Evolutionary conservation across 768 basidiomycete species (phyloP).

Genomic region (Suillus discolor): DNA sequence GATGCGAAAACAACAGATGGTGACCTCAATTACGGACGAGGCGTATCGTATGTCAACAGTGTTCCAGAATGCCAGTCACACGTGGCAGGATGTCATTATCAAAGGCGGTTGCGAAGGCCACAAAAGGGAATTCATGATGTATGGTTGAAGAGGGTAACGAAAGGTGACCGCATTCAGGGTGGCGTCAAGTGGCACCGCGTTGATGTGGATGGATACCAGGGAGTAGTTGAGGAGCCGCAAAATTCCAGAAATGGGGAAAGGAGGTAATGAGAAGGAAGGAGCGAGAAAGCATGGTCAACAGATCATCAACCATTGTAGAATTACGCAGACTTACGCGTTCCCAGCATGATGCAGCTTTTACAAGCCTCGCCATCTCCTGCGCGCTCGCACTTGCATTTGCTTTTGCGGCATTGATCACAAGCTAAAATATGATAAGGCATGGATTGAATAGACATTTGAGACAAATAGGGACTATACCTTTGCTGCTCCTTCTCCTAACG

Average conservation of each 20-base stretch:
- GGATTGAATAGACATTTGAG: conserved; percentile 4
- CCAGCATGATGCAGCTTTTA: conserved; percentile 74
- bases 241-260: conserved; percentile 6
- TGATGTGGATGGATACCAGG: conserved; percentile 1
- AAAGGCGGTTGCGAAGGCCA: conserved; percentile 6
- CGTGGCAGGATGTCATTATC: neutral
- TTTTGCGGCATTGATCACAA: conserved; percentile 89
- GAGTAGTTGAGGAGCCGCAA: conserved; percentile 4
- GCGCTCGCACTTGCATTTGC: conserved; percentile 89
- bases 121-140: conserved; percentile 6
- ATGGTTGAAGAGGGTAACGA: neutral
- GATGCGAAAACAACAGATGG: neutral
- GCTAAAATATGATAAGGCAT: conserved; percentile 41
- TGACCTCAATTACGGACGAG: neutral
- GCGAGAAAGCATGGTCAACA: conserved; percentile 18
- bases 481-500: conserved; percentile 74
- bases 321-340: conserved; percentile 54
- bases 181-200: conserved; percentile 2
- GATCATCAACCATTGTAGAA: neutral
- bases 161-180: neutral
- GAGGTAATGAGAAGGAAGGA: neutral
- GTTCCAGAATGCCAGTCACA: neutral
- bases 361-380: conserved; percentile 61
- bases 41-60: neutral
- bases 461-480: conserved; percentile 45